Conservation (phyloP, 1,284 basidiomycete species). For the Sphaerobolus stellatus region DNA sequence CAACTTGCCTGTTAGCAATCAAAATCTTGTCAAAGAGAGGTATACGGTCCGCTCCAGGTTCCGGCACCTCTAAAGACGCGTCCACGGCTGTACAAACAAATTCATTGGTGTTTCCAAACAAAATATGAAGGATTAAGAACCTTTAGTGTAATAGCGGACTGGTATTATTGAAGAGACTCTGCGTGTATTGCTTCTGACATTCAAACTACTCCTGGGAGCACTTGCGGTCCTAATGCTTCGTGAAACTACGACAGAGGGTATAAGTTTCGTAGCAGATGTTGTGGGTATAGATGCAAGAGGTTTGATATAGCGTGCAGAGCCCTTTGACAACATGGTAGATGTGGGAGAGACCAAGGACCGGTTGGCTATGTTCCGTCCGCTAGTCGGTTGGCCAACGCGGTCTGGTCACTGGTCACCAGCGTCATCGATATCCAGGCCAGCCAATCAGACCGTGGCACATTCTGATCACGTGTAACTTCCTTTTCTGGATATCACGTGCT, state of each 20-base stretch:
- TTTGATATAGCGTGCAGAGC: background rate
- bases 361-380: no score
- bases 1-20: slow-evolving; percentile 72
- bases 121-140: background rate
- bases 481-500: no score
- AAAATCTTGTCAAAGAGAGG: slow-evolving; percentile 76
- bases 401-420: no score
- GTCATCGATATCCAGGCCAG: no score
- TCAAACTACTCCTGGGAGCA: no score
- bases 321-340: slow-evolving; percentile 3
- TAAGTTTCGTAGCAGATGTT: background rate
- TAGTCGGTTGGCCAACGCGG: no score
- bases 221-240: background rate
- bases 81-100: background rate
- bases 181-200: background rate
- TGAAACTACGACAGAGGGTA: background rate
- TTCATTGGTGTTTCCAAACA: background rate
- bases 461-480: no score
- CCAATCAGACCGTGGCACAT: no score
- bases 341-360: no score
- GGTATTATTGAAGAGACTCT: background rate
- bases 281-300: background rate
- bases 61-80: background rate
- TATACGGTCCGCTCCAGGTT: slow-evolving; percentile 9
- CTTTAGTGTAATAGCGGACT: background rate